Evolutionary conservation across 176 grass and related monocot genomes (phyloP).

Genomic region (Cocos nucifera): DNA sequence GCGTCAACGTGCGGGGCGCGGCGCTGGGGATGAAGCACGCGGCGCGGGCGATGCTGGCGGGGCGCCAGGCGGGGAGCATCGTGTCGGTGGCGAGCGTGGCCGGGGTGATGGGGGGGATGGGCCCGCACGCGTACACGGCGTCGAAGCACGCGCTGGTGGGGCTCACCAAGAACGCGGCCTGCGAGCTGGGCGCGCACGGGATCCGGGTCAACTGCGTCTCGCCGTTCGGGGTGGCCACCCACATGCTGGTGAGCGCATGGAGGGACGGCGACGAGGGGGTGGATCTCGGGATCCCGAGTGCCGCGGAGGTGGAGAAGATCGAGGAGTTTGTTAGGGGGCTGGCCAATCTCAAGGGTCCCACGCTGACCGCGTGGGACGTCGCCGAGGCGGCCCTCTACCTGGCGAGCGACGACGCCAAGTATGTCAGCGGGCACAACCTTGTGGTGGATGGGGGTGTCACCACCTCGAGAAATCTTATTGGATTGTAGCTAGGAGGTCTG

Average conservation of each 20-base stretch:
- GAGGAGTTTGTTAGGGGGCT: slow-evolving; percentile 70
- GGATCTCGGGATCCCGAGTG: slow-evolving; percentile 26
- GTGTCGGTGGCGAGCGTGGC: slow-evolving; percentile 91
- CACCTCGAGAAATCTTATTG: slow-evolving; percentile 74
- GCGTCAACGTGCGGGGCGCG: slow-evolving; percentile 84
- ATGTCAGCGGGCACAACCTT: slow-evolving; percentile 94
- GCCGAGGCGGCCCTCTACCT: slow-evolving; percentile 87
- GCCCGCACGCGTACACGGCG: slow-evolving; percentile 86
- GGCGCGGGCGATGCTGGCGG: slow-evolving; percentile 54
- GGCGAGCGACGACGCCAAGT: slow-evolving; percentile 84
- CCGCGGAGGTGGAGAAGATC: slow-evolving; percentile 65
- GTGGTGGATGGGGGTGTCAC: slow-evolving; percentile 92
- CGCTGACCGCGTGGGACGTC: slow-evolving; percentile 63
- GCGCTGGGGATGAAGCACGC: slow-evolving; percentile 98
- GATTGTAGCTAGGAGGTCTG: slow-evolving; percentile 20
- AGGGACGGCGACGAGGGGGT: slow-evolving; percentile 24
- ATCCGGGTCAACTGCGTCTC: slow-evolving; percentile 95
- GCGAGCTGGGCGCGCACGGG: slow-evolving; percentile 91
- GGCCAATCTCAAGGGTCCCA: slow-evolving; percentile 65
- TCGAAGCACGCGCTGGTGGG: slow-evolving; percentile 97
- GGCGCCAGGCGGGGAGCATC: slow-evolving; percentile 46
- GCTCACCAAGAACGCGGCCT: slow-evolving; percentile 85
- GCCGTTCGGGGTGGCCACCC: slow-evolving; percentile 91
- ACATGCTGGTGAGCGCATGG: slow-evolving; percentile 96
- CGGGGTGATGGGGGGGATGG: slow-evolving; percentile 76